A percentile compares a stretch with the other conserved stretches of the same genome.
These are phyloP conservation scores for Paraglomus occultum DNA, from an alignment of 192 early-diverging fungal genomes.

Conservation along the genomic window DNA sequence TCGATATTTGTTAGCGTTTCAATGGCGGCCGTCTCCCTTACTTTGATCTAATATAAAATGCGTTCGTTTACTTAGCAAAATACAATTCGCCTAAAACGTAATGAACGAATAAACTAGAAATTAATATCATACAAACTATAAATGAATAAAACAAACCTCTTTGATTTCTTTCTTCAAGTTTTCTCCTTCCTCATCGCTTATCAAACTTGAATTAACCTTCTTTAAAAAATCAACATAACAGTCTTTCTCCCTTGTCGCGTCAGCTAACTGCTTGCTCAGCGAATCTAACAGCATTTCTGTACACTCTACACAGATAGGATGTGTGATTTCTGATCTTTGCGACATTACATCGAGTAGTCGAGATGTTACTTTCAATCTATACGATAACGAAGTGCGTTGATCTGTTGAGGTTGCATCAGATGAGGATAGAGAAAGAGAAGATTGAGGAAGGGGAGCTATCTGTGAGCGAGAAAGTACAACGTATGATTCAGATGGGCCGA, in stretches of 20 bases:
- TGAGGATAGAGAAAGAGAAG: not conserved
- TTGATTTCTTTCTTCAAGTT: slow-evolving; percentile 54
- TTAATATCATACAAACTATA: slow-evolving; percentile 33
- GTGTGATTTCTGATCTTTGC: slow-evolving; percentile 66
- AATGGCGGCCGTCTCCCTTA: slow-evolving; percentile 44
- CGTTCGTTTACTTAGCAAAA: slow-evolving; percentile 20
- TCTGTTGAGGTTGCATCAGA: slow-evolving; percentile 4
- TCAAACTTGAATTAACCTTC: slow-evolving; percentile 52
- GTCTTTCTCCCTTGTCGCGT: slow-evolving; percentile 70
- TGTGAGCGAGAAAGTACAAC: slow-evolving; percentile 58
- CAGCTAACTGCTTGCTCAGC: slow-evolving; percentile 66
- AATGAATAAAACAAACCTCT: slow-evolving; percentile 42
- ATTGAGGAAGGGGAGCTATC: slow-evolving; percentile 31
- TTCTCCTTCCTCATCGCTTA: slow-evolving; percentile 48
- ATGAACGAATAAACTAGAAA: not conserved
- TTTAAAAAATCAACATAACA: slow-evolving; percentile 73
- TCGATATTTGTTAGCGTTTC: slow-evolving; percentile 48
- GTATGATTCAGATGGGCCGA: slow-evolving; percentile 55
- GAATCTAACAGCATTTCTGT: slow-evolving; percentile 72
- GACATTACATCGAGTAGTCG: slow-evolving; percentile 79
- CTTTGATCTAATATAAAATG: slow-evolving; percentile 31
- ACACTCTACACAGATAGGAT: slow-evolving; percentile 92
- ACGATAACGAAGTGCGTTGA: slow-evolving; percentile 35
- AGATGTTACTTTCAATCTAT: slow-evolving; percentile 60
- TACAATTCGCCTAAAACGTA: slow-evolving; percentile 45